Base-by-base conservation (phyloP, 2,329 filamentous ascomycete genomes). In the Colletotrichum shisoi region DNA sequence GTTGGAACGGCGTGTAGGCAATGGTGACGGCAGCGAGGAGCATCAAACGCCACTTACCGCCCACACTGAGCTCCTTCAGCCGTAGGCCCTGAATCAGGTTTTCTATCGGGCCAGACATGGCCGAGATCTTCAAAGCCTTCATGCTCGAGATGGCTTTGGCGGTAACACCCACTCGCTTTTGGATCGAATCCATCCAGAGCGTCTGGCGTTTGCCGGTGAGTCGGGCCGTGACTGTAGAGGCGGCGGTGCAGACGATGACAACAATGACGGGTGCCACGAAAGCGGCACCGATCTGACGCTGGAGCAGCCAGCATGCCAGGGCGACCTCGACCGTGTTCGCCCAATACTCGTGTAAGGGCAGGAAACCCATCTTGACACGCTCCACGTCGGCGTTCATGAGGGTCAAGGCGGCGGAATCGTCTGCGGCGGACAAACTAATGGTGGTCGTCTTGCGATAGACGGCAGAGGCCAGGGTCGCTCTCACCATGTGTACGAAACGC, bases 331-430 rank as follows among this genome's bases (percentile, higher is more conserved):
- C 67, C 0, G 75, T 58, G 45, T 72, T 77, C 0, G 75, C 78
- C 81, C 80, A 82, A 4, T 78, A 64, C 31, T 82, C 78, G 53
- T 83, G 82, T 39, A 81, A 62, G 1, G 62, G 70, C 3, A 71
- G 62, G 4, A 76, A 72, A 0, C 79, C 81, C 0, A 70, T 51
- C 2, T 75, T 71, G 3, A 83, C 77, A 5, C 78, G 75, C 63
- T 83, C 82, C 11, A 83, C 74, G 54, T 85, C 82, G 3, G 80
- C 77, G 62, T 77, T 81, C 82, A 84, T 84, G 3, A 84, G 74
- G 0, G 82, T 83, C 49, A 84, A 69, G 0, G 80, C 76, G 0
- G 79, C 78, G 3, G 78, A 75, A n/a, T 81, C 76, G 40, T 79
- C 76, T 3, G 76, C 72, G 0, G 73, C 71, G 0, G 74, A 74